phyloP scores from a whole-genome alignment of 2,329 filamentous ascomycete species.

The Colletotrichum chlorophyti region DNA sequence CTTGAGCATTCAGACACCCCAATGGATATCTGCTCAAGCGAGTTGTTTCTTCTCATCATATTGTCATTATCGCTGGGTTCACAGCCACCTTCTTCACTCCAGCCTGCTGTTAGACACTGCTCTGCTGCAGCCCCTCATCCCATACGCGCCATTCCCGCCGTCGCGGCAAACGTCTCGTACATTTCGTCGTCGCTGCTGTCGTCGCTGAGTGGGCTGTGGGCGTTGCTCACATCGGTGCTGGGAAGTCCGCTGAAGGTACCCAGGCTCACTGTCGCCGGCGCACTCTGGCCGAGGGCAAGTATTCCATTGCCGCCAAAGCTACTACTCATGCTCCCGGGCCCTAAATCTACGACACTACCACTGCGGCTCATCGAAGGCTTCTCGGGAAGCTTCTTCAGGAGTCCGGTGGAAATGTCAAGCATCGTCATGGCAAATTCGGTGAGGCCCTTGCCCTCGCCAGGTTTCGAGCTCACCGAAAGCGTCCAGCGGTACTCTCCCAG shows the following conservation, averaged over 20 bases:
- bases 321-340: constrained; percentile 37
- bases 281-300: constrained; percentile 26
- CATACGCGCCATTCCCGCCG: constrained; percentile 40
- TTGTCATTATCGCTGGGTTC: constrained; percentile 2
- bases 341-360: constrained; percentile 57
- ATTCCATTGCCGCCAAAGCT: constrained; percentile 38
- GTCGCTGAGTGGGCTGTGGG: constrained; percentile 57
- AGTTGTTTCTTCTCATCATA: constrained; percentile 10
- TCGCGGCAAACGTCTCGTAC: constrained; percentile 53
- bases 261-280: constrained; percentile 27
- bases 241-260: constrained; percentile 50
- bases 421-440: constrained; percentile 80
- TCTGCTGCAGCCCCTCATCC: constrained; percentile 24
- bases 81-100: neutral
- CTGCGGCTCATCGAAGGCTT: constrained; percentile 71
- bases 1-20: neutral
- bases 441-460: constrained; percentile 62
- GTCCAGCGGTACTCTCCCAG: constrained; percentile 95
- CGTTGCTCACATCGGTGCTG: constrained; percentile 56
- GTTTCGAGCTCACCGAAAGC: constrained; percentile 82
- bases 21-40: neutral
- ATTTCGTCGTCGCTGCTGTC: constrained; percentile 64
- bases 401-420: constrained; percentile 73
- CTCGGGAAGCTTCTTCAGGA: constrained; percentile 73
- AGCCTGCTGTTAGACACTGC: too few relatives aligned